Evolutionary conservation across 768 basidiomycete species (phyloP), one percentile per base, ranked within the genome.

Genomic region (Boletus pseudo-olivaceus): DNA sequence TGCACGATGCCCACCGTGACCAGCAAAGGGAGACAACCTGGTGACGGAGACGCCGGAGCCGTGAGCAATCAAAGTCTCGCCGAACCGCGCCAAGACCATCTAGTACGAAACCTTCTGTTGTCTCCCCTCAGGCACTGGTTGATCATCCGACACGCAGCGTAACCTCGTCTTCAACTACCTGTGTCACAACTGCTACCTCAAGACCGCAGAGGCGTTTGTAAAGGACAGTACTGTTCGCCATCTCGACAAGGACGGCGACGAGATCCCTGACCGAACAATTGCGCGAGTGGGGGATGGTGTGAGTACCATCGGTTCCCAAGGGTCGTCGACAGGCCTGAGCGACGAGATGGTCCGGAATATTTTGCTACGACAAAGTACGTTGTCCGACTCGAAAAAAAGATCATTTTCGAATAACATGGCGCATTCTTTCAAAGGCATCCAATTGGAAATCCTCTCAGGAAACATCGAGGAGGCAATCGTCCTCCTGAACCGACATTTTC

Each of bases 81-180:
- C 4, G 70, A 71, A 45, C 68, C 71, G 0, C 73, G 72, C 8
- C 75, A 78, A 19, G 76, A 75, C 57, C 74, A 78, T 51, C 68
- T 83, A 54, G 82, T 82, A 68, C 27, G 66, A 43, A 2, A 19
- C 39, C 27, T 47, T n/a, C 34, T 23, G 11, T 20, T 7, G 15
- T 29, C 49, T 55, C 29, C 54, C 54, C n/a, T 42, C 47, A 29
- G 7, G 7, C 39, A 47, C 34, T 7, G 32, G 17, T 44, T 54
- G 46, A 55, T 57, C 46, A 44, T 33, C 45, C 41, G 27, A 38
- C 55, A 12, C 53, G 11, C 63, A 90, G 88, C 82, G 84, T 41
- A 68, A 78, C 17, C 71, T 93, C 43, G 85, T 93, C 15, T 74
- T 93, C 35, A 84, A 89, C 61, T 93, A 91, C 64, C 79, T 93